Percentiles rank a stretch among this genome's conserved stretches.
These are phyloP conservation scores for Helichrysum umbraculigerum DNA, from an alignment of 129 eudicot species.

Conservation along the genomic window DNA sequence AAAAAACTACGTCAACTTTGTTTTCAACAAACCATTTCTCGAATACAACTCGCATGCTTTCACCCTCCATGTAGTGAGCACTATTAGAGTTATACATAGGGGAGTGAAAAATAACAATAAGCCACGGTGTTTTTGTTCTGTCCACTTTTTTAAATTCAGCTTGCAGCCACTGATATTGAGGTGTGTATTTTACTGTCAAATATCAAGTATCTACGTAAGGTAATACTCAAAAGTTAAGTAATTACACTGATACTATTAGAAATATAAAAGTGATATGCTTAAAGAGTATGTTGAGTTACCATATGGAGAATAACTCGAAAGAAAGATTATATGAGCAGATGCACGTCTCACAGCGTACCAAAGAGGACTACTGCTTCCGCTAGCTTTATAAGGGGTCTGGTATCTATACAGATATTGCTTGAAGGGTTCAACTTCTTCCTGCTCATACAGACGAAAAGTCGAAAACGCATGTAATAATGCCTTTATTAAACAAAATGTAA, in stretches of 20 bases:
- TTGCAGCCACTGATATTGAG: conserved; percentile 67
- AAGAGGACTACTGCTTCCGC: conserved; percentile 64
- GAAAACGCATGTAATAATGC: neutral
- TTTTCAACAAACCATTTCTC: conserved; percentile 68
- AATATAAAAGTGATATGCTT: neutral
- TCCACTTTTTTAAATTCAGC: conserved; percentile 64
- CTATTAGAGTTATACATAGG: conserved; percentile 68
- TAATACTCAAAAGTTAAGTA: neutral
- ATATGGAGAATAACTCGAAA: conserved; percentile 79
- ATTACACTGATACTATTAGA: neutral
- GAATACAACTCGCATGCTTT: conserved; percentile 68
- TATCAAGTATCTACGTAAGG: neutral
- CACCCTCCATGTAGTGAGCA: conserved; percentile 82
- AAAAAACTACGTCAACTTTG: conserved; percentile 75
- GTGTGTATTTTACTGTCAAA: conserved; percentile 74
- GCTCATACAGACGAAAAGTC: conserved; percentile 5
- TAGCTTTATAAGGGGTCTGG: conserved; percentile 68
- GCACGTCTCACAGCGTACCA: conserved; percentile 86
- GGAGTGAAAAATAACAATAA: conserved; percentile 71
- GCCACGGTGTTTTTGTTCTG: conserved; percentile 86
- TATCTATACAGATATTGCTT: conserved; percentile 67
- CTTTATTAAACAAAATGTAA: neutral
- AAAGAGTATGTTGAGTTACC: conserved; percentile 43
- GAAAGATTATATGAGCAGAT: conserved; percentile 82
- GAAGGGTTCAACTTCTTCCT: conserved; percentile 76